phyloP scores from a whole-genome alignment of 2,329 filamentous ascomycete genomes.

The Bipolaris cookei region DNA sequence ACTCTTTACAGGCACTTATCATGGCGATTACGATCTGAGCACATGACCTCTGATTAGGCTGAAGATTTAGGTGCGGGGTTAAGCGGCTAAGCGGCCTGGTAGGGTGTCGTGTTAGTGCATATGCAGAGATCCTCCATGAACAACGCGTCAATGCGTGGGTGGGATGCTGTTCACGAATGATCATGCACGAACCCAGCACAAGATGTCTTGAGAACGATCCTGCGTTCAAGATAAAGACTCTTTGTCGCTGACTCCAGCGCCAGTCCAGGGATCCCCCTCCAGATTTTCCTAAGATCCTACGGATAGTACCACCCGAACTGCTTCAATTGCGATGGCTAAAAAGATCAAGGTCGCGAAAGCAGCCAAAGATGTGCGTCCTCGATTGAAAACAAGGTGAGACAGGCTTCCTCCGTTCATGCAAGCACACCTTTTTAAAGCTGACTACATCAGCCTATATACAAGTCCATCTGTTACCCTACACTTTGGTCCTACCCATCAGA shows the following conservation, averaged over 20 bases:
- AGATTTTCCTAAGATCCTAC: neutral
- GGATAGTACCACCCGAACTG: neutral
- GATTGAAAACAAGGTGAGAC: conserved; percentile 1
- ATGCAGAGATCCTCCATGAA: conserved; percentile 3
- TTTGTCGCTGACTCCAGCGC: neutral
- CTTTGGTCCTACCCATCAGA: conserved; percentile 4
- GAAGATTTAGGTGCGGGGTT: conserved; percentile 5
- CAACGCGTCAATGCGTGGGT: conserved; percentile 2
- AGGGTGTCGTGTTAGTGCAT: conserved; percentile 10
- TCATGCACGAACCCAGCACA: neutral
- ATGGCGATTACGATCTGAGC: neutral
- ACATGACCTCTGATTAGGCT: neutral
- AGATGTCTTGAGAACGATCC: neutral
- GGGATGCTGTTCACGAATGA: neutral
- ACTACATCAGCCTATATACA: conserved; percentile 2
- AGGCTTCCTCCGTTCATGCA: neutral
- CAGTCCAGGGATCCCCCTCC: neutral
- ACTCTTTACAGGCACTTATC: neutral
- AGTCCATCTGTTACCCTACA: conserved; percentile 2
- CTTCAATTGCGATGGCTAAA: conserved; percentile 6
- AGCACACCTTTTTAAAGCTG: conserved; percentile 1
- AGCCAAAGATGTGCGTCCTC: neutral
- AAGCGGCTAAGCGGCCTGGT: conserved; percentile 3
- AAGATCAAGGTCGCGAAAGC: neutral
- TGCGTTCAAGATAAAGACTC: neutral